These are phyloP conservation scores for Daldinia concentrica DNA, from an alignment of 495 filamentous ascomycete genomes.

Conservation along the genomic window DNA sequence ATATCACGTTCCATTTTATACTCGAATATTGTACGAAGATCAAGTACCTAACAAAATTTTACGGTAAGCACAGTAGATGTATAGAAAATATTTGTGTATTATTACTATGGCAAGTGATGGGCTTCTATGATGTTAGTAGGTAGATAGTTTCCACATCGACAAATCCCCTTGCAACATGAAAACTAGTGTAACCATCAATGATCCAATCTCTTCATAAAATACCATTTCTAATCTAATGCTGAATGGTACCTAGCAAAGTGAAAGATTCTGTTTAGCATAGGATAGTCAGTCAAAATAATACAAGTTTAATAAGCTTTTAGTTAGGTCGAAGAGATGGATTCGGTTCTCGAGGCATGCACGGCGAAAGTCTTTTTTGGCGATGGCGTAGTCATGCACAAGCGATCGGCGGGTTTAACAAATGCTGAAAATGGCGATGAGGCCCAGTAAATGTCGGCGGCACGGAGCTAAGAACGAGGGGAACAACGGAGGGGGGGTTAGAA, in stretches of 20 bases:
- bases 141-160: no score
- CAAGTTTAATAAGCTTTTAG: conserved; percentile 1
- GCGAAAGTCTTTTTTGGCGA: not conserved
- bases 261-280: not conserved
- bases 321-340: conserved; percentile 3
- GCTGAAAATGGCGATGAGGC: not conserved
- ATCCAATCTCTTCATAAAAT: not conserved
- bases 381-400: conserved; percentile 4
- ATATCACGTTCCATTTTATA: conserved; percentile 1
- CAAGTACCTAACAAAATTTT: no score
- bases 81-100: no score
- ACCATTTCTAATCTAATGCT: not conserved
- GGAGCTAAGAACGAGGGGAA: not conserved
- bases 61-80: not conserved
- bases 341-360: conserved; percentile 25
- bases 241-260: not conserved
- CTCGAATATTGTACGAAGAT: not conserved
- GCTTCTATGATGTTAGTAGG: no score
- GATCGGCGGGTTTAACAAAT: not conserved
- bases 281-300: conserved; percentile 10
- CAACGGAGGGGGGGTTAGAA: not conserved
- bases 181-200: not conserved
- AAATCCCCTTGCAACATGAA: no score
- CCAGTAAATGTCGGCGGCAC: conserved; percentile 4
- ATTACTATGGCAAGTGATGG: no score